Conservation (phyloP, 345 rosid species). For the Corymbia maculata region DNA sequence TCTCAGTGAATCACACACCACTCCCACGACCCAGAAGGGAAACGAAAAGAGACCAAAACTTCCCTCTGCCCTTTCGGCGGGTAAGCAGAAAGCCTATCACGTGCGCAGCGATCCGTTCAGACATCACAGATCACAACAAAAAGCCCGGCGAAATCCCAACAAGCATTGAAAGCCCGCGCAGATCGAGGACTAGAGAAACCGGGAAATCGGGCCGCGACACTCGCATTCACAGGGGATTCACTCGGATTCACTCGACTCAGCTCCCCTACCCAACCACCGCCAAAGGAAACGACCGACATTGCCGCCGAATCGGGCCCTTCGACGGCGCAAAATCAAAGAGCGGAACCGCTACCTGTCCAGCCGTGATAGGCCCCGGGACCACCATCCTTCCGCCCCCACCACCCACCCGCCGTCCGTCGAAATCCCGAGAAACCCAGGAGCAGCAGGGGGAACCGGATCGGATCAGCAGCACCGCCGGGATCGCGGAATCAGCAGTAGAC, state of each 20-base stretch:
- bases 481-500: no score
- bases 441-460: background rate
- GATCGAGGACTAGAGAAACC: background rate
- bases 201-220: background rate
- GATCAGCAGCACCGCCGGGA: background rate
- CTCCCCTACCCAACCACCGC: background rate
- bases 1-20: background rate
- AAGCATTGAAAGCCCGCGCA: background rate
- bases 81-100: background rate
- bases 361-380: slow-evolving; percentile 60
- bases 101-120: background rate
- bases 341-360: slow-evolving; percentile 56
- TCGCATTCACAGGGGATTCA: background rate
- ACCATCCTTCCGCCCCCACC: slow-evolving; percentile 24
- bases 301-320: background rate
- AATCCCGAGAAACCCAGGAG: no score
- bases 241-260: background rate
- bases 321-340: background rate
- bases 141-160: background rate
- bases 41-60: background rate
- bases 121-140: background rate
- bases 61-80: background rate
- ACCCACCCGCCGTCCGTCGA: no score
- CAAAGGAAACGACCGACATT: background rate
- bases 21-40: background rate